phyloP scores from a whole-genome alignment of 1,284 basidiomycete species.

The Exobasidium rhododendri region DNA sequence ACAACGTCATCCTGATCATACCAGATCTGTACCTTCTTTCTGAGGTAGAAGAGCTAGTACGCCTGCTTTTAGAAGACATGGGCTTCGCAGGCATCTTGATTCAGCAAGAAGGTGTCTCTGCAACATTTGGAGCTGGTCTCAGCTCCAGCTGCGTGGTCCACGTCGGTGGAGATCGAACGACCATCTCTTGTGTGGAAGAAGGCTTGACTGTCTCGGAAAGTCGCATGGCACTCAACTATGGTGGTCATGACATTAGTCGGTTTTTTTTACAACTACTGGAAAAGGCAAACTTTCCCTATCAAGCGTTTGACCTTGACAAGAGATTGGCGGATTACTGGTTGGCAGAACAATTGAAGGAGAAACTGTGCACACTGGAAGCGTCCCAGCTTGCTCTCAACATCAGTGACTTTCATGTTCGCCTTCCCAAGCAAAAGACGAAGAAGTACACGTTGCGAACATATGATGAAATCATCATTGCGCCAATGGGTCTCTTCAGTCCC shows the following conservation, averaged over 20 bases:
- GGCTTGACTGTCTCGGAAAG: conserved; percentile 84
- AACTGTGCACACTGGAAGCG: conserved; percentile 48
- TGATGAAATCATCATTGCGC: conserved; percentile 91
- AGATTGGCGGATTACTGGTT: conserved; percentile 41
- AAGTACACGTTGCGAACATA: conserved; percentile 90
- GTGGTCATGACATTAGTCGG: conserved; percentile 87
- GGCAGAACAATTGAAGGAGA: conserved; percentile 47
- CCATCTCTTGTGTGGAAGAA: conserved; percentile 91
- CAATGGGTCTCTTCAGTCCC: conserved; percentile 89
- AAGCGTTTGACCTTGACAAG: conserved; percentile 64
- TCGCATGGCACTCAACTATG: conserved; percentile 79
- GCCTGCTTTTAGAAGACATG: conserved; percentile 74
- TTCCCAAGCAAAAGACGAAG: conserved; percentile 70
- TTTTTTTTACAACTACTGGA: conserved; percentile 78
- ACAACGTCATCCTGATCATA: conserved; percentile 82
- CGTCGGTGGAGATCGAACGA: conserved; percentile 79
- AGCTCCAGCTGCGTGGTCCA: conserved; percentile 93
- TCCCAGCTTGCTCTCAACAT: conserved; percentile 49
- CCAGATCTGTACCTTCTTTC: conserved; percentile 85
- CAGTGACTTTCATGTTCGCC: conserved; percentile 73
- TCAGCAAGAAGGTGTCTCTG: conserved; percentile 71
- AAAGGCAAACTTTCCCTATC: conserved; percentile 82
- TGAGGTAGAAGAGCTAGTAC: conserved; percentile 76
- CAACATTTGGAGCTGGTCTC: conserved; percentile 91
- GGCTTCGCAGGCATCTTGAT: conserved; percentile 58